phyloP scores from a whole-genome alignment of 2,329 filamentous ascomycete species.

The Penicillium sp. region DNA sequence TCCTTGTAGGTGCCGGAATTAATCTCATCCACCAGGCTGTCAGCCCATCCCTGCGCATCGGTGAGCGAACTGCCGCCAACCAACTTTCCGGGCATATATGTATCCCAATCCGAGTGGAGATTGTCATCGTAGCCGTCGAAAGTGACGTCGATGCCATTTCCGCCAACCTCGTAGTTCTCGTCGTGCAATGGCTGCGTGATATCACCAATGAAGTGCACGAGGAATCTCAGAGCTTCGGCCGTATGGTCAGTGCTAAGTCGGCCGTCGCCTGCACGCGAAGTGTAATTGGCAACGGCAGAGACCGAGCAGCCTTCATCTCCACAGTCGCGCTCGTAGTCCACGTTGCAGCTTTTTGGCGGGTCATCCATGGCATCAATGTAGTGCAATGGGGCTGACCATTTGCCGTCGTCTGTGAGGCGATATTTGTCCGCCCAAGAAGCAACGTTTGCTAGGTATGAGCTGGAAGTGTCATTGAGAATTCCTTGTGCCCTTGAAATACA shows the following conservation, averaged over 20 bases:
- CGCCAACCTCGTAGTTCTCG: conserved; percentile 60
- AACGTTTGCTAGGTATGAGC: conserved; percentile 49
- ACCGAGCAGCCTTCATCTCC: conserved; percentile 50
- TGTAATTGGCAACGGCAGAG: conserved; percentile 53
- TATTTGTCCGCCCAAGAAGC: conserved; percentile 56
- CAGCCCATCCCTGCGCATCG: conserved; percentile 22
- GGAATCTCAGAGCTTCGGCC: conserved; percentile 48
- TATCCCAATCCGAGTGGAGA: conserved; percentile 72
- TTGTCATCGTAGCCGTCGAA: conserved; percentile 60
- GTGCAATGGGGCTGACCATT: conserved; percentile 48
- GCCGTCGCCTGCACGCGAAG: conserved; percentile 14
- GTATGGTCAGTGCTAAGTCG: conserved; percentile 35
- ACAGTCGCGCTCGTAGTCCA: conserved; percentile 53
- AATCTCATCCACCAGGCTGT: conserved; percentile 20
- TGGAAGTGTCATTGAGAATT: conserved; percentile 43
- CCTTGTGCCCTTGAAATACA: conserved; percentile 28
- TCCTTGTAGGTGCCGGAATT: conserved; percentile 43
- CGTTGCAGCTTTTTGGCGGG: conserved; percentile 47
- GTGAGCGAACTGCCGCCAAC: conserved; percentile 52
- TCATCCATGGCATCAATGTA: conserved; percentile 52
- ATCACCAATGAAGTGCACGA: conserved; percentile 62
- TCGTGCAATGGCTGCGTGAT: conserved; percentile 68
- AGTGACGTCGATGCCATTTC: conserved; percentile 64
- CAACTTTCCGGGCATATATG: conserved; percentile 63
- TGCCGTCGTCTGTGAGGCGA: conserved; percentile 47